Evolutionary conservation across 768 basidiomycete genomes (phyloP), one percentile per base, ranked within the genome.

Genomic region (Leucogyrophana mollusca): DNA sequence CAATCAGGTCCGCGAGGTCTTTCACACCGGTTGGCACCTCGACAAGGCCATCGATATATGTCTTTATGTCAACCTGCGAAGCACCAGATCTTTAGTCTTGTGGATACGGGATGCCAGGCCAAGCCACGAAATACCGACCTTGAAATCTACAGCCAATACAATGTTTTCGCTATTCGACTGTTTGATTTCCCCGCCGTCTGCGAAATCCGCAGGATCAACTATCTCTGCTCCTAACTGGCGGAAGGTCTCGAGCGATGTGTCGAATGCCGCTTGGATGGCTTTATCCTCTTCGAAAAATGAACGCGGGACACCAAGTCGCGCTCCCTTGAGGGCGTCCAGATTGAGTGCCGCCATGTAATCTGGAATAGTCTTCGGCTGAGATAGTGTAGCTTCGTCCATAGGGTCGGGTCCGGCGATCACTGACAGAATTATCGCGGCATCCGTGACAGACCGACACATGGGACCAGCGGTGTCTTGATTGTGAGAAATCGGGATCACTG

Each of bases 171-270:
- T 79, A 14, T 72, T 71, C 0, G 74, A 76, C 2, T 46, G 47
- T 20, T 68, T 51, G 22, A 82, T 65, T 43, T 78, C 79, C 0
- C 72, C 64, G 1, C 74, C 76, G 34, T 77, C 76, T 0, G 82
- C 79, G 17, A 85, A 64, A 51, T 84, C 79, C 2, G 81, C 80
- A 0, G 82, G 82, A 55, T 87, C 84, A 3, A 85, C 67, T 16
- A 86, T 63, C 25, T 42, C 40, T 2, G 41, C 75, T 9, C 74
- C 78, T 5, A 74, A 59, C 3, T 49, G 40, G 25, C 64, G 60
- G 33, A 78, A 61, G 7, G 60, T 57, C 33, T 64, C 65, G 17
- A 78, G 50, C 3, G 73, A 66, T 14, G 56, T 61, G 11, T 72
- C 58, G 55, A 78, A 78, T 5, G 65, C 57, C 4, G 69, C 50